Percentiles rank a stretch among this genome's conserved stretches.
These are phyloP conservation scores for Alternaria burnsii DNA, from an alignment of 2,329 filamentous ascomycete species.

Conservation along the genomic window DNA sequence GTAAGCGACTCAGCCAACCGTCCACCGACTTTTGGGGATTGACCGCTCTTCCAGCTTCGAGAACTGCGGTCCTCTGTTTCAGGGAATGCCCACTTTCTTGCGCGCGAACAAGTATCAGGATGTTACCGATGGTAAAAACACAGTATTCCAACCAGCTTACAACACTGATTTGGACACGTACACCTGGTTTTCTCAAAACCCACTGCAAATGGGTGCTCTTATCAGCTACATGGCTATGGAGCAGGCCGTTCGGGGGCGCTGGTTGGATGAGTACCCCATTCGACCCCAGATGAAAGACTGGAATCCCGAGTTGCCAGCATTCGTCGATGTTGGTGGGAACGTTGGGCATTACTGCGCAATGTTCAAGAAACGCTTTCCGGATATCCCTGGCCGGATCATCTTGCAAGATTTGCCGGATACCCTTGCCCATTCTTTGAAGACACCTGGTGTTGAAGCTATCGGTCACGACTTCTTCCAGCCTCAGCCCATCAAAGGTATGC, in stretches of 20 bases:
- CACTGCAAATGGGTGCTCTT: not conserved
- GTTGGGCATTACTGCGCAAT: not conserved
- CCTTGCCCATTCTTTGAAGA: not conserved
- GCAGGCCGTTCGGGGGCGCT: not conserved
- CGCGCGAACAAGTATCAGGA: not conserved
- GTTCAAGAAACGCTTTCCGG: not conserved
- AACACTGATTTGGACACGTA: not conserved
- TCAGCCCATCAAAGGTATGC: not conserved
- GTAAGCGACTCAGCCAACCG: not conserved
- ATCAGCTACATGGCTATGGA: not conserved
- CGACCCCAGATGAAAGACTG: not conserved
- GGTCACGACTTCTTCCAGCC: not conserved
- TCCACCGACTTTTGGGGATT: not conserved
- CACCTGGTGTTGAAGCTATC: not conserved
- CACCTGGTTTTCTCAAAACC: not conserved
- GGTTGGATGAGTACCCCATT: not conserved
- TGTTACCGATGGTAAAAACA: not conserved
- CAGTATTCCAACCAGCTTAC: not conserved
- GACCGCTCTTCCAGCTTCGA: not conserved
- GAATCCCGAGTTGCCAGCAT: not conserved
- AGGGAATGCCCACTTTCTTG: not conserved
- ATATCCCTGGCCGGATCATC: not conserved
- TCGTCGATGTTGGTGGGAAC: not conserved
- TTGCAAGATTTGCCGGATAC: not conserved
- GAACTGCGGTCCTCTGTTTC: not conserved